Evolutionary conservation across 192 early-diverging fungal genomes (phyloP).

Genomic region (Backusella australiensis): DNA sequence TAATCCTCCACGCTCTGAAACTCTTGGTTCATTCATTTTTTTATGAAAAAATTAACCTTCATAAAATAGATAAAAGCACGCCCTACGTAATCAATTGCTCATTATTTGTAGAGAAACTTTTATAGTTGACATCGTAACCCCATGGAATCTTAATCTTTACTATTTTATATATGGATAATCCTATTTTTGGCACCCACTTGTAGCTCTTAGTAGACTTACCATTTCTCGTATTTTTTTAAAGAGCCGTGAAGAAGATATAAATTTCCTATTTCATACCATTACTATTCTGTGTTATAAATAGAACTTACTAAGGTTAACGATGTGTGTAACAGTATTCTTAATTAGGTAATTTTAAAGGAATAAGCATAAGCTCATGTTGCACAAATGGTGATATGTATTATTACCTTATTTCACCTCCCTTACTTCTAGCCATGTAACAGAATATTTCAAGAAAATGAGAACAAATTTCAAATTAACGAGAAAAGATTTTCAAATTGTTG

Average conservation of each 20-base stretch:
- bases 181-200: conserved; percentile 2
- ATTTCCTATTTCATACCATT: background rate
- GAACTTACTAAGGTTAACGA: background rate
- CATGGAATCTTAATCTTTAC: background rate
- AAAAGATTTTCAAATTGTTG: too few species aligned
- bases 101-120: too few species aligned
- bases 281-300: background rate
- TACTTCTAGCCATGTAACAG: background rate
- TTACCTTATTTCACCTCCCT: background rate
- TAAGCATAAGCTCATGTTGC: background rate
- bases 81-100: too few species aligned
- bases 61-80: too few species aligned
- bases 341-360: background rate
- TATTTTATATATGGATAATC: background rate
- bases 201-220: conserved; percentile 20
- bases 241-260: background rate
- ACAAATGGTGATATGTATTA: background rate
- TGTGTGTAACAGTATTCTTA: background rate
- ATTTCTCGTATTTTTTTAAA: background rate
- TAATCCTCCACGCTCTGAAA: background rate
- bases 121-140: too few species aligned
- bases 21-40: background rate
- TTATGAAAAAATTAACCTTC: too few species aligned
- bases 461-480: too few species aligned
- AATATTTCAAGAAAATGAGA: background rate